Evolutionary conservation across 768 basidiomycete genomes (phyloP).

Genomic region (Psilocybe cubensis): DNA sequence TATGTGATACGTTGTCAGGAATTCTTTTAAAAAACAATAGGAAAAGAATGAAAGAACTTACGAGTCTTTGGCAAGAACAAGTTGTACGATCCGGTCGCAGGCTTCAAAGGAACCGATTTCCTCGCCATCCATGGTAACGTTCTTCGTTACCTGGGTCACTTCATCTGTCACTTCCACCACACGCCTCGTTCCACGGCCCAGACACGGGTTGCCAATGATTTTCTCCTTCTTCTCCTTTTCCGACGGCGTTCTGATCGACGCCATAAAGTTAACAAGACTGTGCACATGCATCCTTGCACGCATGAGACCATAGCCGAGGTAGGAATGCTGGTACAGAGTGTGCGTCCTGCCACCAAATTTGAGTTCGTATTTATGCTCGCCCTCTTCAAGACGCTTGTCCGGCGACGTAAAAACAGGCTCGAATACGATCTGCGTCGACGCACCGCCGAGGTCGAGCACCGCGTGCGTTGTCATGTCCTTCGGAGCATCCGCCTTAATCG

Average conservation of each 20-base stretch:
- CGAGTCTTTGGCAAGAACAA: constrained; percentile 96
- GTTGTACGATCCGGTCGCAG: constrained; percentile 80
- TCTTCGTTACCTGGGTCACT: constrained; percentile 41
- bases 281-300: constrained; percentile 83
- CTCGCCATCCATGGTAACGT: constrained; percentile 86
- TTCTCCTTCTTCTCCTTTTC: constrained; percentile 23
- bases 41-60: constrained; percentile 42
- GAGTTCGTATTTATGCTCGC: constrained; percentile 92
- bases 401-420: constrained; percentile 64
- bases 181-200: constrained; percentile 67
- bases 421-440: constrained; percentile 97
- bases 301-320: constrained; percentile 97
- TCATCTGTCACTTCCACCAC: constrained; percentile 65
- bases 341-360: constrained; percentile 71
- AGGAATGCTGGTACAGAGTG: constrained; percentile 95
- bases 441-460: constrained; percentile 95
- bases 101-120: constrained; percentile 84
- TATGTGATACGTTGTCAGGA: constrained; percentile 26
- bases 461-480: constrained; percentile 66
- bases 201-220: constrained; percentile 76
- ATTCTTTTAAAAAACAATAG: background rate
- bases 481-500: constrained; percentile 61
- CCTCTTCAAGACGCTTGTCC: constrained; percentile 57
- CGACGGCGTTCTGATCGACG: constrained; percentile 38
- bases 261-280: constrained; percentile 88